Conservation (phyloP, 805 yeast genomes). For the Pichia cephalocereana region DNA sequence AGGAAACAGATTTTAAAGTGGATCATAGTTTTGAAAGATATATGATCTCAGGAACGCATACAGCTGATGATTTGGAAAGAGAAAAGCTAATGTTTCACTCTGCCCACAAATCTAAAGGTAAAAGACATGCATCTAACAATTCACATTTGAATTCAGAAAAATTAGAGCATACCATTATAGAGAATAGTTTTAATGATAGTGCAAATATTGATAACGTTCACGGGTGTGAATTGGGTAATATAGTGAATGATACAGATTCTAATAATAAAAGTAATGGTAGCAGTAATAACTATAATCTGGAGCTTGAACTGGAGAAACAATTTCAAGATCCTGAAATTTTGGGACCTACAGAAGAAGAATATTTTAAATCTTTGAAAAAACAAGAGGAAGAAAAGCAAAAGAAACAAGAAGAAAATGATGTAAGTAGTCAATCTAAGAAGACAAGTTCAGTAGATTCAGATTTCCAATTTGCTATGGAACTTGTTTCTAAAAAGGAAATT, state of each 20-base stretch:
- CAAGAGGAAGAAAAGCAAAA: not conserved
- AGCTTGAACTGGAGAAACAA: slow-evolving; percentile 3
- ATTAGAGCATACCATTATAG: not conserved
- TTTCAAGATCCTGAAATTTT: slow-evolving; percentile 8
- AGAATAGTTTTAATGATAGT: not conserved
- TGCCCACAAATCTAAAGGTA: not conserved
- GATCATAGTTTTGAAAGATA: slow-evolving; percentile 22
- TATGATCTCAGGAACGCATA: slow-evolving; percentile 17
- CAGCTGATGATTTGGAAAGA: slow-evolving; percentile 23
- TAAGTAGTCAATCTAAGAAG: not conserved
- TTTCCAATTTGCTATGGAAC: slow-evolving; percentile 13
- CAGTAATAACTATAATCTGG: not conserved
- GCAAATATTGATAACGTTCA: not conserved
- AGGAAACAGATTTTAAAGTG: slow-evolving; percentile 25
- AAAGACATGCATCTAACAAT: not conserved
- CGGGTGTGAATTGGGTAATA: not conserved
- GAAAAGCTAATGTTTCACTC: slow-evolving; percentile 19
- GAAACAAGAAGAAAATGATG: not conserved
- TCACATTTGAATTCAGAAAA: not conserved
- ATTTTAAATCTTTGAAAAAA: not conserved
- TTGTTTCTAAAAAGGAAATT: slow-evolving; percentile 12
- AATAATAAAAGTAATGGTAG: too few relatives aligned
- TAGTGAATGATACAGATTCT: too few relatives aligned
- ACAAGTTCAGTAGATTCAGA: slow-evolving; percentile 8
- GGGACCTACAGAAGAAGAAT: slow-evolving; percentile 11